Conservation (phyloP, 352 stramenopile species). For the Pythium diclinum region DNA sequence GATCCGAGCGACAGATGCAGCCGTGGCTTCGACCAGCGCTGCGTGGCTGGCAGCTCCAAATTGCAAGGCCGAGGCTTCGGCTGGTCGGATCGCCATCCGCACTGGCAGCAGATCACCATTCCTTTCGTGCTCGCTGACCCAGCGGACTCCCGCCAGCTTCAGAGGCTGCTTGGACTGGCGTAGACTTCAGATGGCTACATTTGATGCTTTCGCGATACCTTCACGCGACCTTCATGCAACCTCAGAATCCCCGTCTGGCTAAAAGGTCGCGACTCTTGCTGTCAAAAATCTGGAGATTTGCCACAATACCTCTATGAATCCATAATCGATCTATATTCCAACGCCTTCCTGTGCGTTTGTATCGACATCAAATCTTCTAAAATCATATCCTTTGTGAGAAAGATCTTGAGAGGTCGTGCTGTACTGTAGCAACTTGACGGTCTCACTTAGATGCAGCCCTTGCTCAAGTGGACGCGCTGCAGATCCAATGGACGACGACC, state of each 20-base stretch:
- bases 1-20: constrained; percentile 46
- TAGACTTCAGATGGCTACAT: constrained; percentile 24
- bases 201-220: not conserved
- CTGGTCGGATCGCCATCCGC: constrained; percentile 40
- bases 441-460: not conserved
- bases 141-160: constrained; percentile 34
- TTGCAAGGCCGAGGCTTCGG: constrained; percentile 56
- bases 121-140: constrained; percentile 51
- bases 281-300: constrained; percentile 16
- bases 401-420: not conserved
- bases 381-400: not conserved
- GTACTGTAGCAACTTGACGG: not conserved
- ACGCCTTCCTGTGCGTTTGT: not conserved
- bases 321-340: constrained; percentile 3
- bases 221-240: constrained; percentile 23
- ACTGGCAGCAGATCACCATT: constrained; percentile 59
- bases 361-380: not conserved
- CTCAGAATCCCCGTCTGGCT: constrained; percentile 5
- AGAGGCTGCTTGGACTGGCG: constrained; percentile 21
- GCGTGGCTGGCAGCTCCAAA: constrained; percentile 55
- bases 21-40: constrained; percentile 62
- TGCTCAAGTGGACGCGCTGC: constrained; percentile 1
- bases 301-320: constrained; percentile 1
- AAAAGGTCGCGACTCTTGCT: constrained; percentile 27
- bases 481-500: constrained; percentile 8